These are phyloP conservation scores for Aechmea fasciata DNA, from an alignment of 176 grass and related monocot genomes.

Conservation along the genomic window DNA sequence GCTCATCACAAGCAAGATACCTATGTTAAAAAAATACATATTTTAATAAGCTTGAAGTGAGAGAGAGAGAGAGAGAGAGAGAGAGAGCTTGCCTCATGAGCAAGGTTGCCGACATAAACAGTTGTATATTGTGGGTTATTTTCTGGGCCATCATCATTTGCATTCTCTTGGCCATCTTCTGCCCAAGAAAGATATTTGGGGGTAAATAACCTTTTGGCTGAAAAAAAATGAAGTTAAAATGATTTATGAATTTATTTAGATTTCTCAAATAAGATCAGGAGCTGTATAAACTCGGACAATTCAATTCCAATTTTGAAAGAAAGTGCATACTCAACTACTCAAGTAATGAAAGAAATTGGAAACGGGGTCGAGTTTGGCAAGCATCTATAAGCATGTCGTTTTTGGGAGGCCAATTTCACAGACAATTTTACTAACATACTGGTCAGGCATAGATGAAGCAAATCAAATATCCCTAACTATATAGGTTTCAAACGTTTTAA, in stretches of 20 bases:
- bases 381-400: too few species aligned
- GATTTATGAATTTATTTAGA: not conserved
- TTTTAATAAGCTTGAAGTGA: too few species aligned
- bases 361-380: not conserved
- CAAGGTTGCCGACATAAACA: slow-evolving; percentile 96
- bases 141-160: slow-evolving; percentile 79
- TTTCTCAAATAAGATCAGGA: not conserved
- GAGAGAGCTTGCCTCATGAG: slow-evolving; percentile 49
- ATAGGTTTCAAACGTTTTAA: too few species aligned
- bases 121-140: slow-evolving; percentile 84
- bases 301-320: not conserved
- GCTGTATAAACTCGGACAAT: too few species aligned
- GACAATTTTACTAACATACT: too few species aligned
- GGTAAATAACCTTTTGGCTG: not conserved
- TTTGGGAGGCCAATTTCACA: too few species aligned
- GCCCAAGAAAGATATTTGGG: slow-evolving; percentile 14
- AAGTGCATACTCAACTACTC: not conserved
- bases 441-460: too few species aligned
- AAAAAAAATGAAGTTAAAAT: not conserved
- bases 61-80: not conserved
- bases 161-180: slow-evolving; percentile 56
- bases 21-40: too few species aligned
- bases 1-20: too few species aligned
- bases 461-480: too few species aligned
- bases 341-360: not conserved